A percentile compares a stretch with the other conserved stretches of the same genome.
phyloP scores from a whole-genome alignment of 2,329 filamentous ascomycete species.

The Dactylonectria estremocensis region DNA sequence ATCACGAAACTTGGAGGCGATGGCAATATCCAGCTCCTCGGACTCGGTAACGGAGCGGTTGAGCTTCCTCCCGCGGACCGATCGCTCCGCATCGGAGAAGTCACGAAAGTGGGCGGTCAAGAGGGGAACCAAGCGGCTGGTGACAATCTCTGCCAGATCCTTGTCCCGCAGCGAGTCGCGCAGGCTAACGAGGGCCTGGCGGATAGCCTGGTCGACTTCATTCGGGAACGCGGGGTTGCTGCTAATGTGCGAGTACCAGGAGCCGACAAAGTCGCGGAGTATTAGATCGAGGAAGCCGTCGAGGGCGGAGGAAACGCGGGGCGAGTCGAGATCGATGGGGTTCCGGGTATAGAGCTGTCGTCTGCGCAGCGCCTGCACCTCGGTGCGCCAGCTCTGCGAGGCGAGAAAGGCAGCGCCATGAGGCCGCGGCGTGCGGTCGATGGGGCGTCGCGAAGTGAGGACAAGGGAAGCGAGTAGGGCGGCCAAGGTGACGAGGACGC shows the following conservation, averaged over 20 bases:
- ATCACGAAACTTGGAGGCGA: slow-evolving; percentile 93
- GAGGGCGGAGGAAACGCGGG: slow-evolving; percentile 83
- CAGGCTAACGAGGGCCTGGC: slow-evolving; percentile 79
- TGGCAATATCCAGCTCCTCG: slow-evolving; percentile 94
- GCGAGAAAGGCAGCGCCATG: slow-evolving; percentile 72
- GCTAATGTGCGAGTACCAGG: slow-evolving; percentile 93
- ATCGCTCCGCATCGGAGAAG: slow-evolving; percentile 90
- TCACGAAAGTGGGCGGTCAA: slow-evolving; percentile 90
- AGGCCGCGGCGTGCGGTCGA: slow-evolving; percentile 58
- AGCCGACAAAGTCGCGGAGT: slow-evolving; percentile 85
- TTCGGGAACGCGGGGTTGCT: slow-evolving; percentile 84
- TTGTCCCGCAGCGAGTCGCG: slow-evolving; percentile 80
- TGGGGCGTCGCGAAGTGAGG: slow-evolving; percentile 65
- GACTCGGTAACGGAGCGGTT: slow-evolving; percentile 94
- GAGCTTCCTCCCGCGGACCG: slow-evolving; percentile 88
- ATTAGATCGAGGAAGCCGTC: slow-evolving; percentile 85
- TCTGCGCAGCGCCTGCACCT: slow-evolving; percentile 76
- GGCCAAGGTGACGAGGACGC: slow-evolving; percentile 71
- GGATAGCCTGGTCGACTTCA: slow-evolving; percentile 86
- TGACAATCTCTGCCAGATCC: slow-evolving; percentile 87
- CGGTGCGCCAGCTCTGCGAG: slow-evolving; percentile 76
- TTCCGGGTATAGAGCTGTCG: slow-evolving; percentile 77
- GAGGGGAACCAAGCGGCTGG: slow-evolving; percentile 87
- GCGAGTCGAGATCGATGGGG: slow-evolving; percentile 82
- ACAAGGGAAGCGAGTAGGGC: slow-evolving; percentile 72